phyloP scores from a whole-genome alignment of 192 early-diverging fungal species.

The Dissophora ornata region DNA sequence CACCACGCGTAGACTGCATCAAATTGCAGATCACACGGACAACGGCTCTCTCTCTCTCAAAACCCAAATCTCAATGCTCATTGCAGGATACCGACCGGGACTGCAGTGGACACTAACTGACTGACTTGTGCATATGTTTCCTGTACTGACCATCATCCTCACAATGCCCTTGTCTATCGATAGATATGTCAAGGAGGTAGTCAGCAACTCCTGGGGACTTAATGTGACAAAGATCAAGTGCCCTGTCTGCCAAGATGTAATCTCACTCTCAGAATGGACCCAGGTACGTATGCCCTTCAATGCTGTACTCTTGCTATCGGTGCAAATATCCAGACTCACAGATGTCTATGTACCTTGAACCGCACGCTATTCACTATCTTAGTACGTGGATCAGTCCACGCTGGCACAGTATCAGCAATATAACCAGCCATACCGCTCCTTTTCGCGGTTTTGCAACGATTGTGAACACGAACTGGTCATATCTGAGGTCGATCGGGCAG shows the following conservation, averaged over 20 bases:
- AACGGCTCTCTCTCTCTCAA: no score
- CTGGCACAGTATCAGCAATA: slow-evolving; percentile 61
- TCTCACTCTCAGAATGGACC: slow-evolving; percentile 66
- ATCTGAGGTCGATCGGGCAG: slow-evolving; percentile 28
- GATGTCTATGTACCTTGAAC: no score
- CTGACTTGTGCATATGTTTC: no score
- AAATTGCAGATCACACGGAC: slow-evolving; percentile 1
- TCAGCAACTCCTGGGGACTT: slow-evolving; percentile 69
- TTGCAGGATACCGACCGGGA: no score
- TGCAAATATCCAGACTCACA: no score
- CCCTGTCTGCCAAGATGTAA: slow-evolving; percentile 65
- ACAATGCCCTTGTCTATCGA: no score
- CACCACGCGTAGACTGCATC: slow-evolving; percentile 16
- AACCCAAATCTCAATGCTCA: no score
- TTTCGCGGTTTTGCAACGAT: slow-evolving; percentile 59
- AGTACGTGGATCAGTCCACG: slow-evolving; percentile 60
- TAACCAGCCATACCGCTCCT: slow-evolving; percentile 66
- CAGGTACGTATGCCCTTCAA: slow-evolving; percentile 27
- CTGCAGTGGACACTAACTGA: no score
- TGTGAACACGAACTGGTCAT: slow-evolving; percentile 62
- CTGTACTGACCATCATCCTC: no score
- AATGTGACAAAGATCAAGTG: slow-evolving; percentile 67
- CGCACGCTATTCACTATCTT: slow-evolving; percentile 1
- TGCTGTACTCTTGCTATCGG: no score
- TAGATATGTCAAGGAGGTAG: slow-evolving; percentile 67